Base-by-base conservation (phyloP, 2,329 filamentous ascomycete species). In the Rachicladosporium sp. region DNA sequence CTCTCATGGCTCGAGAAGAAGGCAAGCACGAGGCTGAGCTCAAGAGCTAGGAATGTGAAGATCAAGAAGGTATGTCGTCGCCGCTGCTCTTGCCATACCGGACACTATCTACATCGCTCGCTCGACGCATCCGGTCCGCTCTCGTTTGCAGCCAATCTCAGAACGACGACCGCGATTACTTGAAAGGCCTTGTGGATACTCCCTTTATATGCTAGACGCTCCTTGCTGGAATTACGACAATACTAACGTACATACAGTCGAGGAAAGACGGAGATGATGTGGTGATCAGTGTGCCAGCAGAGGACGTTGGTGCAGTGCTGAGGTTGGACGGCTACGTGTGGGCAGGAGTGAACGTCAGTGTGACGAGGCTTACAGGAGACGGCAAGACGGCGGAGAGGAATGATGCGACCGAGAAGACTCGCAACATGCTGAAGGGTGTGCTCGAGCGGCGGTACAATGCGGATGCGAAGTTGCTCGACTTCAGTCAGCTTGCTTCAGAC, bases 401-500 rank as follows among this genome's bases (percentile, higher is more conserved):
- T 2, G 38, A 41, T 15, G 41, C 76, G 2, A 64, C 73, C 36
- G 74, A 81, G 48, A 71, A 80, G 79, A 57, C 67, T 7, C 54
- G 56, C 40, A 50, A 73, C 15, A 77, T 79, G 48, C 72, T 95
- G 42, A 76, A 77, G 48, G 63, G 66, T 10, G 79, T 95, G 46
- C 70, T 98, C 10, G 72, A 72, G 40, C 72, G 74, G 39, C 80
- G 91, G 36, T 96, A 94, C 62, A 69, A 82, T 44, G 62, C 71
- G 10, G 68, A 70, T 5, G 67, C 69, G 38, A 94, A 93, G 61
- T 67, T 95, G 1, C 72, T 96, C 30, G 78, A 93, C 55, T 74
- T 98, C 7, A 87, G 85, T n/a, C 69, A 73, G 1, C 74, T 96
- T 7, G 79, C 74, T 27, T 67, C 73, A 35, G 89, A 96, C 52